Evolutionary conservation across 78 protist species (phyloP).

Genomic region (Parvularia atlantis): DNA sequence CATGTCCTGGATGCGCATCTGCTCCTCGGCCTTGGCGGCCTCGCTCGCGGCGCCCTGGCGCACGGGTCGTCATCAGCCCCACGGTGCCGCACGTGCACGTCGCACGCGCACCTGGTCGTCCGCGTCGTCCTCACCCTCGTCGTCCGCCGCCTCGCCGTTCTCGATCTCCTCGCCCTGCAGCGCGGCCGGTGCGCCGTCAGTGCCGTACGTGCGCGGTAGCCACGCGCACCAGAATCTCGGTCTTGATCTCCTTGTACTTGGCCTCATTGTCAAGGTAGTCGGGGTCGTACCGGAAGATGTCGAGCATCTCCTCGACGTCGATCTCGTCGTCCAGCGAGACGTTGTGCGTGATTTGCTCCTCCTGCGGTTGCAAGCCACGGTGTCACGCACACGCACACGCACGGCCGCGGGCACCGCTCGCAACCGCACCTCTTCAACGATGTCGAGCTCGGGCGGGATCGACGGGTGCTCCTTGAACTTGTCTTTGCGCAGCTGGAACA

Average conservation of each 20-base stretch:
- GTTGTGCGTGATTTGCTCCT: slow-evolving; percentile 89
- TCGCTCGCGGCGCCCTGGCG: too few species aligned
- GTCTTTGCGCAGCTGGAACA: slow-evolving; percentile 57
- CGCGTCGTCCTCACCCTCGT: slow-evolving; percentile 14
- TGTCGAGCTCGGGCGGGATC: slow-evolving; percentile 68
- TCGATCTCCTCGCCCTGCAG: too few species aligned
- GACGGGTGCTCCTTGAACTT: slow-evolving; percentile 51
- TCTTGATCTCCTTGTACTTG: slow-evolving; percentile 28
- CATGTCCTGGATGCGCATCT: slow-evolving; percentile 32
- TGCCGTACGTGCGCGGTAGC: too few species aligned
- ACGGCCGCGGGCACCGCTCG: too few species aligned
- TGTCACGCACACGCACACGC: too few species aligned
- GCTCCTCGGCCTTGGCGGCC: too few species aligned
- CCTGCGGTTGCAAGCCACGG: too few species aligned
- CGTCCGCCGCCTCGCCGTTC: slow-evolving; percentile 27
- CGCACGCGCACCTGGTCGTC: background rate
- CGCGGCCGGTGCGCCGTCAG: too few species aligned
- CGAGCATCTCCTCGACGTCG: background rate
- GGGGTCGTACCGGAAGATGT: slow-evolving; percentile 74
- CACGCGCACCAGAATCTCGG: slow-evolving; percentile 57
- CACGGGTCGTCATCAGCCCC: too few species aligned
- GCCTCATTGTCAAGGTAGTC: slow-evolving; percentile 77
- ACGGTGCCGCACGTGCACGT: background rate
- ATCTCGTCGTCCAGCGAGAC: slow-evolving; percentile 54
- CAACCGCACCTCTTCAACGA: too few species aligned